A percentile compares a stretch with the other conserved stretches of the same genome.
Conservation (phyloP, 2,329 filamentous ascomycete genomes). For the Colletotrichum agaves region DNA sequence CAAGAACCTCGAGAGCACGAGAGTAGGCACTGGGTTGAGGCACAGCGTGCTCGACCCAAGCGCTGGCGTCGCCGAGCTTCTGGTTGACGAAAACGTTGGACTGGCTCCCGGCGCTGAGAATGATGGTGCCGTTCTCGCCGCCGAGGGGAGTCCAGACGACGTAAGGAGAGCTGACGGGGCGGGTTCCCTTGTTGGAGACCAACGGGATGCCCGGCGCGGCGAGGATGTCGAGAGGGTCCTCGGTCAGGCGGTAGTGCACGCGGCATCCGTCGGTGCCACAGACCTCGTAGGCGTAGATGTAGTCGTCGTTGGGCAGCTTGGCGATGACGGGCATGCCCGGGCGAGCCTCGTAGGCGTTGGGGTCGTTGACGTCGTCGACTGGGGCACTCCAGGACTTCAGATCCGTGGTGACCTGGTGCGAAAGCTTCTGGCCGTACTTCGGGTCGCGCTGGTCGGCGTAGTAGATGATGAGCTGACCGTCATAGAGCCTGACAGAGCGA, state of each 20-base stretch:
- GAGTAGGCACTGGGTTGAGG: constrained; percentile 52
- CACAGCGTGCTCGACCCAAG: constrained; percentile 51
- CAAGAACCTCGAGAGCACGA: constrained; percentile 49
- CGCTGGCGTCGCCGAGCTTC: constrained; percentile 48
- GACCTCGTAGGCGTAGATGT: constrained; percentile 73
- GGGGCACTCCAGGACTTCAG: constrained; percentile 66
- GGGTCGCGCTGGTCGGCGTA: constrained; percentile 78
- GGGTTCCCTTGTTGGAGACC: constrained; percentile 45
- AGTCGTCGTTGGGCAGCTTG: constrained; percentile 67
- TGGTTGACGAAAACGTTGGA: constrained; percentile 56
- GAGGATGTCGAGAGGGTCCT: constrained; percentile 50
- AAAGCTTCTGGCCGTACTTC: constrained; percentile 73
- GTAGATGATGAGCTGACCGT: constrained; percentile 71
- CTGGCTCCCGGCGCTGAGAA: constrained; percentile 53
- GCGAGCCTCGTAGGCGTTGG: constrained; percentile 65
- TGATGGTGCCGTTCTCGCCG: constrained; percentile 57
- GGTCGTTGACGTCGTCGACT: constrained; percentile 70
- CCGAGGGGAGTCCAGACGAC: constrained; percentile 57
- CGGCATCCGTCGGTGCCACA: constrained; percentile 58
- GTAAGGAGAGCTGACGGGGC: constrained; percentile 51
- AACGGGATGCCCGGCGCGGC: constrained; percentile 45
- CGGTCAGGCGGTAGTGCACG: constrained; percentile 57
- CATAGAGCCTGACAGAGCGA: constrained; percentile 56
- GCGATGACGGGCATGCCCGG: constrained; percentile 76
- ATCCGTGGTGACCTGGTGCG: constrained; percentile 71